These are phyloP conservation scores for Auricularia sp. DNA, from an alignment of 768 basidiomycete genomes.

Conservation along the genomic window DNA sequence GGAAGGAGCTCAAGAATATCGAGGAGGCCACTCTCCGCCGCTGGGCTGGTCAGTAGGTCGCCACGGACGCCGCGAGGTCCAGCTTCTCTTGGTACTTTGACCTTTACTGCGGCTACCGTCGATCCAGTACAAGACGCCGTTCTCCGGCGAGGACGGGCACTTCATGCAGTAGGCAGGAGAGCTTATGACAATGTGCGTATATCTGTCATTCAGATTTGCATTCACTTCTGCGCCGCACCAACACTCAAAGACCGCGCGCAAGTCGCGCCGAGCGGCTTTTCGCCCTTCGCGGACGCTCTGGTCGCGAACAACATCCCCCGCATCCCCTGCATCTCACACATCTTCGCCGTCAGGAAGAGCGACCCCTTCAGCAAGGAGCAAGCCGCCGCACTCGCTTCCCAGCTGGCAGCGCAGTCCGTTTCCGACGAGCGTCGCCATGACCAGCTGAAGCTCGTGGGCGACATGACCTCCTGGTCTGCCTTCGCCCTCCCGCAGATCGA, in stretches of 20 bases:
- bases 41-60: too few species aligned
- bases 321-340: conserved; percentile 42
- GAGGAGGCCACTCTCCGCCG: too few species aligned
- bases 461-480: conserved; percentile 29
- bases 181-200: too few species aligned
- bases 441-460: conserved; percentile 23
- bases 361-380: conserved; percentile 54
- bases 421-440: too few species aligned
- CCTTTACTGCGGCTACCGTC: too few species aligned
- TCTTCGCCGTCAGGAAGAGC: conserved; percentile 59
- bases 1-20: too few species aligned
- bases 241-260: neutral
- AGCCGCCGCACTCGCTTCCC: conserved; percentile 10
- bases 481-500: neutral
- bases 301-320: conserved; percentile 26
- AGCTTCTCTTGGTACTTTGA: too few species aligned
- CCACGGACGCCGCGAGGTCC: too few species aligned
- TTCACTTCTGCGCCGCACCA: conserved; percentile 56
- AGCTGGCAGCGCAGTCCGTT: neutral
- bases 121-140: too few species aligned
- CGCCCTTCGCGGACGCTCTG: conserved; percentile 44
- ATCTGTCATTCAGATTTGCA: too few species aligned
- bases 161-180: too few species aligned
- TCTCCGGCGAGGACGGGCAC: too few species aligned
- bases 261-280: conserved; percentile 48